A percentile compares a stretch with the other conserved stretches of the same genome.
Evolutionary conservation across 768 basidiomycete genomes (phyloP).

Genomic region (Boletus vermiculosoides): DNA sequence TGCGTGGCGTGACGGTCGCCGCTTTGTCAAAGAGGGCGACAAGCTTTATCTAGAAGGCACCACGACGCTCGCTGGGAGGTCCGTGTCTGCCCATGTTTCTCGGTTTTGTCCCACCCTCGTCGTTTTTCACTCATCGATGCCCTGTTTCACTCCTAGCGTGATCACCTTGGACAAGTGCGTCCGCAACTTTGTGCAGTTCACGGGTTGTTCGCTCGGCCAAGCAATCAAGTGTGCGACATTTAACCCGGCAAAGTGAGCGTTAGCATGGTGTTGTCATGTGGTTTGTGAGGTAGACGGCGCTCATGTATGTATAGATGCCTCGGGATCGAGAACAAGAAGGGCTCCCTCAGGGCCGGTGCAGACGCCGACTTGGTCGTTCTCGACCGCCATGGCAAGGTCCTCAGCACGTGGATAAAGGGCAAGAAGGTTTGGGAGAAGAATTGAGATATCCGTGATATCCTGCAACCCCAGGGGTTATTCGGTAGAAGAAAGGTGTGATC

Average conservation of each 20-base stretch:
- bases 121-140: not conserved
- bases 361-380: slow-evolving; percentile 85
- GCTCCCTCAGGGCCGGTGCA: slow-evolving; percentile 75
- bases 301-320: slow-evolving; percentile 52
- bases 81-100: slow-evolving; percentile 14
- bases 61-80: slow-evolving; percentile 87
- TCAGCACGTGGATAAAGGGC: slow-evolving; percentile 77
- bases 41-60: slow-evolving; percentile 83
- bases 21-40: slow-evolving; percentile 78
- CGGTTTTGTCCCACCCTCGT: not conserved
- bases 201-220: slow-evolving; percentile 78
- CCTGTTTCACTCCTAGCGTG: slow-evolving; percentile 45
- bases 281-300: not conserved
- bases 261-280: not conserved
- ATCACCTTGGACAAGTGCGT: slow-evolving; percentile 84
- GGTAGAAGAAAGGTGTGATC: not conserved
- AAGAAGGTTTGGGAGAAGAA: slow-evolving; percentile 62
- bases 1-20: slow-evolving; percentile 83
- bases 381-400: slow-evolving; percentile 61
- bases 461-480: not conserved
- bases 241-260: slow-evolving; percentile 73
- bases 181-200: slow-evolving; percentile 80
- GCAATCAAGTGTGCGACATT: slow-evolving; percentile 85
- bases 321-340: slow-evolving; percentile 76
- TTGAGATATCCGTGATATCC: slow-evolving; percentile 10